These are phyloP conservation scores for Ricinus communis DNA, from an alignment of 345 rosid genomes.

Conservation along the genomic window DNA sequence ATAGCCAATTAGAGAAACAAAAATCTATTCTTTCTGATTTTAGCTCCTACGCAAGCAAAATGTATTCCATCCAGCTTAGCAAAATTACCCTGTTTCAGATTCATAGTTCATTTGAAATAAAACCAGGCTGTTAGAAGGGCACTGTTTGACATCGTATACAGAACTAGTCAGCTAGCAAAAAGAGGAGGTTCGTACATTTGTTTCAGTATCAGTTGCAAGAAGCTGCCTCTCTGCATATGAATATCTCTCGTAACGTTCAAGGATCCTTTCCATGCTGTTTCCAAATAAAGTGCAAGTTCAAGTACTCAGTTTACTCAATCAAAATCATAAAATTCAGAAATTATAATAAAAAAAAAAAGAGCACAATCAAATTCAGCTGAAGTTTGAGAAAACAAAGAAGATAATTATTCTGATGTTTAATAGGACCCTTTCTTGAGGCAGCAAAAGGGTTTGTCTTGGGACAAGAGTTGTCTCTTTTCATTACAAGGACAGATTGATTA, in stretches of 20 bases:
- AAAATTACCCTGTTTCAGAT: not conserved
- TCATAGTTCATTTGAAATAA: not conserved
- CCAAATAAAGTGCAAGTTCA: not conserved
- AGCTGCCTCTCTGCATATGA: slow-evolving; percentile 74
- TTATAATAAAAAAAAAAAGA: too few relatives aligned
- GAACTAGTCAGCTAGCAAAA: not conserved
- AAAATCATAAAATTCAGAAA: too few relatives aligned
- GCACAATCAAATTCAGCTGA: too few relatives aligned
- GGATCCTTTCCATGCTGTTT: slow-evolving; percentile 90
- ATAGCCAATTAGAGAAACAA: not conserved
- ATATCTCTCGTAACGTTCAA: slow-evolving; percentile 87
- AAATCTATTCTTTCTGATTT: not conserved
- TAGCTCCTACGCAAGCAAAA: too few relatives aligned
- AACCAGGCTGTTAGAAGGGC: not conserved
- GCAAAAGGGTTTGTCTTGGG: too few relatives aligned
- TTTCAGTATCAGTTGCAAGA: slow-evolving; percentile 39
- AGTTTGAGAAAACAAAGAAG: too few relatives aligned
- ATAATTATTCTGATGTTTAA: too few relatives aligned
- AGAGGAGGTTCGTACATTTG: slow-evolving; percentile 37
- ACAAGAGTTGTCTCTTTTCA: too few relatives aligned
- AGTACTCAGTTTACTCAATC: not conserved
- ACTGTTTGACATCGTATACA: too few relatives aligned
- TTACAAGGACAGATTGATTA: too few relatives aligned
- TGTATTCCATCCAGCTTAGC: too few relatives aligned
- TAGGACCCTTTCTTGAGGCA: too few relatives aligned